phyloP scores from a whole-genome alignment of 1,284 basidiomycete species.

The Lentinus polychrous region DNA sequence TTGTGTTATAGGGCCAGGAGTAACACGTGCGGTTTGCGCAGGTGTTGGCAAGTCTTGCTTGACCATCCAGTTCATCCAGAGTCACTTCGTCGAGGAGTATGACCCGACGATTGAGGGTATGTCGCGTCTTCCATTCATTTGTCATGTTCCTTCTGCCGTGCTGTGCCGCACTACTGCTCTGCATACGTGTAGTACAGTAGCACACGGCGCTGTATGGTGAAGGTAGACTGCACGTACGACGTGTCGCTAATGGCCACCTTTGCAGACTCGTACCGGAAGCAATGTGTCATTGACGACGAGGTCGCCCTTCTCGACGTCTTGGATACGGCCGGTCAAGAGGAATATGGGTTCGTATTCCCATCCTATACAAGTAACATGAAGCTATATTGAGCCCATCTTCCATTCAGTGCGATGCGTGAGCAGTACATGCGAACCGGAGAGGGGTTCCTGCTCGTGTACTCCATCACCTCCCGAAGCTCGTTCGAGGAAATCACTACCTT shows the following conservation, averaged over 20 bases:
- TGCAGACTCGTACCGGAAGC: constrained; percentile 90
- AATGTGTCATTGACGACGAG: constrained; percentile 96
- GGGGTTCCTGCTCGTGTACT: constrained; percentile 98
- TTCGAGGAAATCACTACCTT: constrained; percentile 98
- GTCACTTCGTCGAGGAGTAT: constrained; percentile 97
- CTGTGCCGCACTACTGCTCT: neutral
- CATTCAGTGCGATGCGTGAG: constrained; percentile 85
- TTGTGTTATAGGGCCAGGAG: neutral
- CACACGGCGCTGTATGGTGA: neutral
- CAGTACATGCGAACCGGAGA: constrained; percentile 98
- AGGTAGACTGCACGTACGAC: neutral
- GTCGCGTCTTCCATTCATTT: constrained; percentile 10
- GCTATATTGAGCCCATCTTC: constrained; percentile 1
- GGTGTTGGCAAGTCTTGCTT: constrained; percentile 96
- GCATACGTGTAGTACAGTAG: neutral
- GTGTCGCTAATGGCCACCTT: neutral
- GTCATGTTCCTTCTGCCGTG: neutral
- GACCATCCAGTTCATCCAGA: constrained; percentile 98
- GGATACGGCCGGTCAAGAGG: constrained; percentile 98
- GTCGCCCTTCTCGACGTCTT: constrained; percentile 96
- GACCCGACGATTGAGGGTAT: constrained; percentile 95
- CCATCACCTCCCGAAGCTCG: constrained; percentile 95
- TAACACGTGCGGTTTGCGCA: constrained; percentile 23
- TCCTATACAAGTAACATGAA: neutral
- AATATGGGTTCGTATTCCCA: constrained; percentile 79